Evolutionary conservation across 352 stramenopile genomes (phyloP).

Genomic region (Detonula confervacea): DNA sequence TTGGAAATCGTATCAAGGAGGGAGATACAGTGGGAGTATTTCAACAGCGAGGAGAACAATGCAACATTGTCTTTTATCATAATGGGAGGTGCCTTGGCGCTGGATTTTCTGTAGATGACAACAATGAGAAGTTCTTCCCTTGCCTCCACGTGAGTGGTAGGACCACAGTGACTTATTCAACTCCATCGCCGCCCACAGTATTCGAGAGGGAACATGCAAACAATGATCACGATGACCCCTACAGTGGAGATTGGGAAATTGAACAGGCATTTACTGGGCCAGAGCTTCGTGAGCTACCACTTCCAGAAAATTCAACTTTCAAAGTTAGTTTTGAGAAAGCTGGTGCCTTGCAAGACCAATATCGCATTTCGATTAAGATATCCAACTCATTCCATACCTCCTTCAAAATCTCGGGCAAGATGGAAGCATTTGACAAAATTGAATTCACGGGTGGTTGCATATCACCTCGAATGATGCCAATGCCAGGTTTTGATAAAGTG

Average conservation of each 20-base stretch:
- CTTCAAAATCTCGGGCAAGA: slow-evolving; percentile 24
- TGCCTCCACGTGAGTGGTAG: slow-evolving; percentile 54
- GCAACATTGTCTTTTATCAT: slow-evolving; percentile 58
- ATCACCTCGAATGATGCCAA: slow-evolving; percentile 53
- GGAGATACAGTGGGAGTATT: slow-evolving; percentile 54
- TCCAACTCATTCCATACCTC: slow-evolving; percentile 26
- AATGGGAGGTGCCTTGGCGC: slow-evolving; percentile 60
- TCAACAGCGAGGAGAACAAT: slow-evolving; percentile 8
- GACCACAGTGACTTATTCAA: slow-evolving; percentile 27
- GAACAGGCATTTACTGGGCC: slow-evolving; percentile 27
- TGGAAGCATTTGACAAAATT: slow-evolving; percentile 48
- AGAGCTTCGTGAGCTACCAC: slow-evolving; percentile 32
- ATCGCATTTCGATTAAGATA: slow-evolving; percentile 33
- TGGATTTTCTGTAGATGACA: slow-evolving; percentile 55
- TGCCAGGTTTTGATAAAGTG: slow-evolving; percentile 36
- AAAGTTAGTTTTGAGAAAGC: slow-evolving; percentile 28
- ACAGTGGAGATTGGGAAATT: slow-evolving; percentile 38
- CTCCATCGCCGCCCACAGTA: slow-evolving; percentile 19
- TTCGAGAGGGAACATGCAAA: slow-evolving; percentile 20
- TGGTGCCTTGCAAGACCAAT: not conserved
- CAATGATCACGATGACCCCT: slow-evolving; percentile 13
- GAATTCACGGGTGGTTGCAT: slow-evolving; percentile 10
- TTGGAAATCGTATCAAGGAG: slow-evolving; percentile 37
- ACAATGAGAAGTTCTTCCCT: slow-evolving; percentile 39
- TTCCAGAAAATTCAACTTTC: slow-evolving; percentile 8